A percentile compares a stretch with the other conserved stretches of the same genome.
Conservation (phyloP, 2,329 filamentous ascomycete genomes). For the Elsinoe necatrix region DNA sequence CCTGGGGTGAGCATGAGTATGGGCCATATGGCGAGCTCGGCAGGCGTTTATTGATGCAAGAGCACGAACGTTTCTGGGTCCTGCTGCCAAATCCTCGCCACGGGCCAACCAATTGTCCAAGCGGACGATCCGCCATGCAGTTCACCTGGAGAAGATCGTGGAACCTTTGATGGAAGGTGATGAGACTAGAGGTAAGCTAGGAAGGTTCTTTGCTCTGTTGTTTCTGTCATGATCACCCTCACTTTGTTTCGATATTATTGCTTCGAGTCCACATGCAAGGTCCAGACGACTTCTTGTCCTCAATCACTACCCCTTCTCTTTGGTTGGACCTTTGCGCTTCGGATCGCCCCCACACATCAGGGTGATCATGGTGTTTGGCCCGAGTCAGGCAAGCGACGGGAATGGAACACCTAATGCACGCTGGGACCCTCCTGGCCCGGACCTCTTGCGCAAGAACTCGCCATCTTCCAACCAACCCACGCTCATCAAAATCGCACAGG, state of each 20-base stretch:
- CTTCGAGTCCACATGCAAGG: background rate
- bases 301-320: background rate
- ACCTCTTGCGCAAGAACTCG: slow-evolving; percentile 14
- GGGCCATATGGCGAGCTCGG: slow-evolving; percentile 6
- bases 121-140: slow-evolving; percentile 1
- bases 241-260: background rate
- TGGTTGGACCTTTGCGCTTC: background rate
- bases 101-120: slow-evolving; percentile 11
- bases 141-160: background rate
- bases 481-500: slow-evolving; percentile 9
- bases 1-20: slow-evolving; percentile 2
- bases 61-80: slow-evolving; percentile 5
- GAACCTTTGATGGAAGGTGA: background rate
- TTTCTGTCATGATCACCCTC: background rate
- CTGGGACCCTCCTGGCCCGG: slow-evolving; percentile 8
- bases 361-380: slow-evolving; percentile 12
- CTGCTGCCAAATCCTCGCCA: background rate
- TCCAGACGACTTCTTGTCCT: background rate
- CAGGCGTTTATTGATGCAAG: slow-evolving; percentile 4
- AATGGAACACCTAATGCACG: slow-evolving; percentile 8
- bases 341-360: slow-evolving; percentile 9
- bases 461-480: slow-evolving; percentile 14
- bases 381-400: slow-evolving; percentile 10
- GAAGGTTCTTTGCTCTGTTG: background rate
- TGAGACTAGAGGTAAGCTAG: background rate